Conservation (phyloP, 768 basidiomycete genomes). For the Calvatia gigantea region DNA sequence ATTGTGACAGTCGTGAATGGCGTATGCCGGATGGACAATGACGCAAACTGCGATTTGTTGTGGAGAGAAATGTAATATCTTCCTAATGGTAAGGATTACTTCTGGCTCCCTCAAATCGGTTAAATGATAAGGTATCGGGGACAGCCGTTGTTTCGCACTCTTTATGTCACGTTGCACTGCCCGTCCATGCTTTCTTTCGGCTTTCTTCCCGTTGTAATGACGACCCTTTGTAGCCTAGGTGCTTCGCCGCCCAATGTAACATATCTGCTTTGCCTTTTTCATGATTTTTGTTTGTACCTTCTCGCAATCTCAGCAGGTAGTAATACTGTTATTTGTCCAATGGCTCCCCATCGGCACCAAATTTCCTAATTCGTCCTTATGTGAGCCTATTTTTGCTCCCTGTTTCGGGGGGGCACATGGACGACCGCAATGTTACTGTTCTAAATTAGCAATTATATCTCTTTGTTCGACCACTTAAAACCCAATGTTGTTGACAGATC, state of each 20-base stretch:
- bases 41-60: constrained; percentile 25
- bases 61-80: constrained; percentile 30
- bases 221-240: constrained; percentile 7
- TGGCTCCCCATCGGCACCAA: not conserved
- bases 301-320: not conserved
- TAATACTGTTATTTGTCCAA: not conserved
- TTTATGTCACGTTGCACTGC: constrained; percentile 10
- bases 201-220: not conserved
- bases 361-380: not conserved
- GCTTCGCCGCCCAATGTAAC: constrained; percentile 6
- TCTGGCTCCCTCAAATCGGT: not conserved
- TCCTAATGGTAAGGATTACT: constrained; percentile 8
- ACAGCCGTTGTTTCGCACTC: constrained; percentile 8
- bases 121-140: constrained; percentile 12
- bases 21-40: constrained; percentile 29
- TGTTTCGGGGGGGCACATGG: not conserved
- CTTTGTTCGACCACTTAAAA: not conserved
- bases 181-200: not conserved
- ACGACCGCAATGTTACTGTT: not conserved
- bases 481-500: not conserved
- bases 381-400: constrained; percentile 5
- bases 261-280: not conserved
- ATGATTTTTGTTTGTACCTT: not conserved
- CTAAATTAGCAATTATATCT: constrained; percentile 2
- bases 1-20: constrained; percentile 37